Evolutionary conservation across 768 basidiomycete species (phyloP), one percentile per base, ranked within the genome.

Genomic region (Hortiboletus campestris): DNA sequence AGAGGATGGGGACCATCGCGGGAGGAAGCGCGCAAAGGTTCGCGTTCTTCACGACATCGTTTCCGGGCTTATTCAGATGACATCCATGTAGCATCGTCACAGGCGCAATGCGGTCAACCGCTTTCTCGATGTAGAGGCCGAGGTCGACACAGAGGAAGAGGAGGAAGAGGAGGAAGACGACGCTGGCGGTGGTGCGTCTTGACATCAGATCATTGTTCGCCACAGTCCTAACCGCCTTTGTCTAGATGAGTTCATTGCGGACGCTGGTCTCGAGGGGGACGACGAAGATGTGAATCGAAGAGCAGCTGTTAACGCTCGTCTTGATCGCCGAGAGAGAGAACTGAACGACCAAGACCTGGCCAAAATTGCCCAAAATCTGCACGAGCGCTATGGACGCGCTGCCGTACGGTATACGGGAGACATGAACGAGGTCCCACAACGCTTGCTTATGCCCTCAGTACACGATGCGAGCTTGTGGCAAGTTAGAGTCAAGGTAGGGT

Each of bases 391-490:
- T 72, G 75, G 78, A 41, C 83, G 86, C 46, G 77, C 81, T 22
- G 81, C 84, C 3, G 81, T 84, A 49, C 85, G 86, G 41, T 96
- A 93, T 65, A 86, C 89, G 19, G 94, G 93, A 29, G 94, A 96
- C 69, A 88, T 91, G 83, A 96, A 92, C 61, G 88, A 91, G 60
- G 85, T 97, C 25, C 95, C 97, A 2, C 94, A 98, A 66, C 80
- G 93, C 16, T 72, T 98, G 51, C 79, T 98, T 19, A 98, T 99
- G 94, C 97, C 97, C 19, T 92, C 90, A 4, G 93, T 97, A 1
- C 89, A 96, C 51, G 97, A 99, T 69, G 90, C 96, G 12, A 94
- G 85, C 69, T 75, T 99, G 56, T 99, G 95, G 94, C 94, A 94
- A 75, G 84, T 98, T 53, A 81, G 91, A 63, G 94, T 95, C 62